phyloP scores from a whole-genome alignment of 1,284 basidiomycete genomes.

The Boletellus deceptivus region DNA sequence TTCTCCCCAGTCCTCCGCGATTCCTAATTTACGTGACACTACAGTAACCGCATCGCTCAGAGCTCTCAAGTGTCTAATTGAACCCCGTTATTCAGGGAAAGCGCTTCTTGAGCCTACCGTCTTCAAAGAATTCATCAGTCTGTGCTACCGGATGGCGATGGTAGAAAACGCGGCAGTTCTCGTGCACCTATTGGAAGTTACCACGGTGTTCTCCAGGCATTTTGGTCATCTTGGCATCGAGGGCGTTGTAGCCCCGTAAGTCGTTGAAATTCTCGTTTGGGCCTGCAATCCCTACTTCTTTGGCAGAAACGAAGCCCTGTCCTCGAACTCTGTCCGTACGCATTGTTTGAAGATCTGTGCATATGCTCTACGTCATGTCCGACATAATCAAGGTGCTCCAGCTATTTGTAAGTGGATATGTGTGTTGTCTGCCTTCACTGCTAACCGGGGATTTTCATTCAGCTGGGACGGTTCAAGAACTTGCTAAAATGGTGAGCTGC shows the following conservation, averaged over 20 bases:
- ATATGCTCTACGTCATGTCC: constrained; percentile 72
- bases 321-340: constrained; percentile 50
- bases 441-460: background rate
- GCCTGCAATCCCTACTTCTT: background rate
- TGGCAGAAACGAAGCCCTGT: constrained; percentile 40
- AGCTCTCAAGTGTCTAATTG: constrained; percentile 77
- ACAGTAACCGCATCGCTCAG: constrained; percentile 75
- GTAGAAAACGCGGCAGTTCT: constrained; percentile 79
- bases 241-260: constrained; percentile 22
- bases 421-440: background rate
- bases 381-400: constrained; percentile 53
- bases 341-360: constrained; percentile 83
- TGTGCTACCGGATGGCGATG: constrained; percentile 89
- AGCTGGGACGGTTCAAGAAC: constrained; percentile 42
- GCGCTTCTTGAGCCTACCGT: constrained; percentile 77
- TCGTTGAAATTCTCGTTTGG: background rate
- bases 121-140: constrained; percentile 87
- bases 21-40: constrained; percentile 40
- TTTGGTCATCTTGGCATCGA: constrained; percentile 45
- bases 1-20: constrained; percentile 53
- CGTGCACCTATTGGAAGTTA: constrained; percentile 71
- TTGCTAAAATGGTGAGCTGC: constrained; percentile 59
- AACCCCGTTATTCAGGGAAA: constrained; percentile 77
- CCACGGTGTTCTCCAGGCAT: constrained; percentile 59
- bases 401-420: constrained; percentile 51